Percentiles rank a stretch among this genome's conserved stretches.
phyloP scores from a whole-genome alignment of 371 early-diverging fungal species.

The Parasitella parasitica region DNA sequence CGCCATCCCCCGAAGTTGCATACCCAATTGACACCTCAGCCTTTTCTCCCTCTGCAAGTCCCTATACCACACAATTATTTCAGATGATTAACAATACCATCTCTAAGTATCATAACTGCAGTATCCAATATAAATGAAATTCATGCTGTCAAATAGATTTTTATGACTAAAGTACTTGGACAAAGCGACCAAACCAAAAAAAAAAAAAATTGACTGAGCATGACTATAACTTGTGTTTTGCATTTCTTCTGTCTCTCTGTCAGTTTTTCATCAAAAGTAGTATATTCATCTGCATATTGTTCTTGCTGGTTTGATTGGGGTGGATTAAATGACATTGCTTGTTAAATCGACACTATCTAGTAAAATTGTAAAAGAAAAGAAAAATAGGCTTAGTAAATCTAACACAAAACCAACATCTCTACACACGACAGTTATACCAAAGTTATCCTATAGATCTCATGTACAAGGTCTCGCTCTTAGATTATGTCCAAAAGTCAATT shows the following conservation, averaged over 20 bases:
- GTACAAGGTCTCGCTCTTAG: too few species aligned
- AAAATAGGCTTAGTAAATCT: slow-evolving; percentile 13
- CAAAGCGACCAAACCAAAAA: slow-evolving; percentile 15
- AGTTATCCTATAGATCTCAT: too few species aligned
- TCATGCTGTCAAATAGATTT: slow-evolving; percentile 23
- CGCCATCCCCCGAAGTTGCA: too few species aligned
- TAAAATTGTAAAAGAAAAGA: slow-evolving; percentile 8
- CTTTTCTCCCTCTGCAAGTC: slow-evolving; percentile 28
- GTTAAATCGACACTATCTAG: slow-evolving; percentile 14
- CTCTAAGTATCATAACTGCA: slow-evolving; percentile 23
- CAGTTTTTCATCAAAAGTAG: slow-evolving; percentile 22
- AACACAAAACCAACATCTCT: too few species aligned
- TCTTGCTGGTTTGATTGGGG: slow-evolving; percentile 18
- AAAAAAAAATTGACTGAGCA: slow-evolving; percentile 9
- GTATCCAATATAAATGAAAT: slow-evolving; percentile 28
- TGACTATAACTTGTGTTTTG: slow-evolving; percentile 15
- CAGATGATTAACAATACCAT: slow-evolving; percentile 28
- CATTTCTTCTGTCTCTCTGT: slow-evolving; percentile 20
- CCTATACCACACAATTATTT: slow-evolving; percentile 26
- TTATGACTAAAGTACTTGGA: slow-evolving; percentile 17
- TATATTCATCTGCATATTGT: slow-evolving; percentile 19
- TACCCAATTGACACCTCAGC: too few species aligned
- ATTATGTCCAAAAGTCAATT: too few species aligned
- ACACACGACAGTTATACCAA: too few species aligned
- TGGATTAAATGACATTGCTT: slow-evolving; percentile 15